These are phyloP conservation scores for Lanmaoa rubissima DNA, from an alignment of 768 basidiomycete species.

Conservation along the genomic window DNA sequence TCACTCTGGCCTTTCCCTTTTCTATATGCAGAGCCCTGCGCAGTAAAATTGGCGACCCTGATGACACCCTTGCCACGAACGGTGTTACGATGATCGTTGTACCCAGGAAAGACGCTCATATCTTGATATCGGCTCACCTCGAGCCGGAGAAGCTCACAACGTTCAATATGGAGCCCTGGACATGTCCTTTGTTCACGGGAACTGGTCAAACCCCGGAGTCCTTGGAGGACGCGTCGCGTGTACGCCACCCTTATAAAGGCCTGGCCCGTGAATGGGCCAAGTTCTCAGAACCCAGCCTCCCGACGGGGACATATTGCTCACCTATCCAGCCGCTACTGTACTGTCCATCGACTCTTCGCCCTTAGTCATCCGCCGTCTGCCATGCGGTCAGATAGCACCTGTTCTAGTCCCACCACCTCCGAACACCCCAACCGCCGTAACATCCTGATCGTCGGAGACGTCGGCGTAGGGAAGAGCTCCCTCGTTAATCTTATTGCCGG, in stretches of 20 bases:
- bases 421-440: constrained; percentile 19
- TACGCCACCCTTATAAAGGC: constrained; percentile 14
- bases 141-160: constrained; percentile 11
- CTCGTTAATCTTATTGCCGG: constrained; percentile 40
- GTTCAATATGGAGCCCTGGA: neutral
- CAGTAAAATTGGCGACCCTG: neutral
- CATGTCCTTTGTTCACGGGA: constrained; percentile 11
- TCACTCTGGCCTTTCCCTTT: neutral
- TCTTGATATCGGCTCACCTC: neutral
- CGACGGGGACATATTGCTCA: neutral
- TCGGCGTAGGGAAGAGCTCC: constrained; percentile 39
- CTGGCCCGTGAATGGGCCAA: neutral
- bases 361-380: neutral
- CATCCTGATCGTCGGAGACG: constrained; percentile 28
- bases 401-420: constrained; percentile 13
- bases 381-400: constrained; percentile 11
- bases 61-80: neutral
- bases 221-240: neutral
- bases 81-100: neutral
- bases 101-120: constrained; percentile 8
- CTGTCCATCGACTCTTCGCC: neutral
- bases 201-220: neutral
- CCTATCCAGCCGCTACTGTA: neutral
- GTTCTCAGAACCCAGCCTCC: neutral
- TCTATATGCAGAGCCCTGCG: neutral